Percentiles rank a stretch among this genome's conserved stretches.
Evolutionary conservation across 2,329 filamentous ascomycete species (phyloP).

Genomic region (Paraphoma sp.): DNA sequence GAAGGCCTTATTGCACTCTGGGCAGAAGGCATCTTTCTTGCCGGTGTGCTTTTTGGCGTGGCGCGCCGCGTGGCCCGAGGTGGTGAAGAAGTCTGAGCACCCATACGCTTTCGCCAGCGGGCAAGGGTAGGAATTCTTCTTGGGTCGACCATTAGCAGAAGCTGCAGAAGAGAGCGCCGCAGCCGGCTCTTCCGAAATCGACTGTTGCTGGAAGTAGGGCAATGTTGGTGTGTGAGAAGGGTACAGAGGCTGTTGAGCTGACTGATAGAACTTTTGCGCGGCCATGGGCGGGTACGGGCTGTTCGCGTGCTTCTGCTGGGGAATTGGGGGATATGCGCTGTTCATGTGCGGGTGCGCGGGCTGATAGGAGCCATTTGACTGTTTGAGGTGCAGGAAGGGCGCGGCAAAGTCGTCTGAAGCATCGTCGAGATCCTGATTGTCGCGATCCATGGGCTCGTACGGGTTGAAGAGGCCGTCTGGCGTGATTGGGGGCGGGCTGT

Average conservation of each 20-base stretch:
- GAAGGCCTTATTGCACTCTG: conserved; percentile 79
- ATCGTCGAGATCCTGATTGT: background rate
- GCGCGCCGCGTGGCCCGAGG: conserved; percentile 82
- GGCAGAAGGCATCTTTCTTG: conserved; percentile 75
- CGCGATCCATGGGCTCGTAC: background rate
- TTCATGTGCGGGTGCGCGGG: background rate
- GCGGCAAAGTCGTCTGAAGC: background rate
- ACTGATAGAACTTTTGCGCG: background rate
- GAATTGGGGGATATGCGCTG: conserved; percentile 33
- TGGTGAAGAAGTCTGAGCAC: conserved; percentile 82
- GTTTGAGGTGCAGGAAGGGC: conserved; percentile 1
- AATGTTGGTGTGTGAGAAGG: background rate
- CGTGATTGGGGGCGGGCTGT: conserved; percentile 56
- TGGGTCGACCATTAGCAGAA: conserved; percentile 48
- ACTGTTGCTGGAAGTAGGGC: background rate
- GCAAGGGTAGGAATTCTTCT: conserved; percentile 76
- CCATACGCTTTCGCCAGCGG: conserved; percentile 73
- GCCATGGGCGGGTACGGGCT: background rate
- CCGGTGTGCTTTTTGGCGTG: conserved; percentile 86
- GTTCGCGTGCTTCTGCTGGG: conserved; percentile 16
- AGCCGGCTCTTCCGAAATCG: conserved; percentile 14
- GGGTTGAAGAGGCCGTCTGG: conserved; percentile 48
- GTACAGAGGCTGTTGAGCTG: background rate
- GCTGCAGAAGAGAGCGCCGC: conserved; percentile 52
- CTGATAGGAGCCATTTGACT: background rate